Percentiles rank a stretch among this genome's conserved stretches.
Conservation (phyloP, 75 land plant species). For the Pseudotsuga menziesii region DNA sequence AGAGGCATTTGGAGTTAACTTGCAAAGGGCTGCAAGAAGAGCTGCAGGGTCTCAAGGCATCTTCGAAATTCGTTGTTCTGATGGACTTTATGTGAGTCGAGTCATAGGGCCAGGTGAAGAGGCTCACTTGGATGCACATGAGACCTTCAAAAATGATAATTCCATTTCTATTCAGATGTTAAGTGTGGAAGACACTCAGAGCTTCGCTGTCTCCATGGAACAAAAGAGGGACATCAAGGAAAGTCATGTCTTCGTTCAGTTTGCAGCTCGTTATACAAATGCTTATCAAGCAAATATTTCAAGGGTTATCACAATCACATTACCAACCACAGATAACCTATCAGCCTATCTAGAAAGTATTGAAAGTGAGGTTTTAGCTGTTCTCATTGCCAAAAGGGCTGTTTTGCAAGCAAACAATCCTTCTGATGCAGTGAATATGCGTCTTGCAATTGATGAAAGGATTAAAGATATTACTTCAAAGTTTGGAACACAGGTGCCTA, state of each 20-base stretch:
- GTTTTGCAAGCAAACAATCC: slow-evolving; percentile 66
- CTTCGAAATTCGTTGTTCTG: slow-evolving; percentile 91
- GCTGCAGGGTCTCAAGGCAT: slow-evolving; percentile 84
- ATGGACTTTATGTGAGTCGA: slow-evolving; percentile 63
- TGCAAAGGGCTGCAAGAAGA: slow-evolving; percentile 86
- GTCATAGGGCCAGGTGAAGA: slow-evolving; percentile 98
- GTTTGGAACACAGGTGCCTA: slow-evolving; percentile 62
- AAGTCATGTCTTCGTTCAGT: slow-evolving; percentile 79
- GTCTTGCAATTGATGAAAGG: slow-evolving; percentile 75
- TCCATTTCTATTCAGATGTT: slow-evolving; percentile 68
- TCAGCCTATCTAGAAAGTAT: slow-evolving; percentile 70
- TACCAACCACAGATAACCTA: slow-evolving; percentile 76
- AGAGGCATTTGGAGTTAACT: slow-evolving; percentile 92
- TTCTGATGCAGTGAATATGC: slow-evolving; percentile 74
- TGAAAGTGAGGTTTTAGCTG: slow-evolving; percentile 85
- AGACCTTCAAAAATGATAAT: slow-evolving; percentile 72
- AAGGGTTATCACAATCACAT: slow-evolving; percentile 79
- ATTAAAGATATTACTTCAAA: slow-evolving; percentile 78
- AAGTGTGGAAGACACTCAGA: slow-evolving; percentile 90
- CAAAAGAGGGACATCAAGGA: slow-evolving; percentile 59
- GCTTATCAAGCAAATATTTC: slow-evolving; percentile 72
- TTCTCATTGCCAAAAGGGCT: slow-evolving; percentile 80
- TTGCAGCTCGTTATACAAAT: slow-evolving; percentile 65
- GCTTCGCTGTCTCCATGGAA: slow-evolving; percentile 81
- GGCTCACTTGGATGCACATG: slow-evolving; percentile 57